These are phyloP conservation scores for Vitellaria paradoxa DNA, from an alignment of 179 eudicot genomes.

Conservation along the genomic window DNA sequence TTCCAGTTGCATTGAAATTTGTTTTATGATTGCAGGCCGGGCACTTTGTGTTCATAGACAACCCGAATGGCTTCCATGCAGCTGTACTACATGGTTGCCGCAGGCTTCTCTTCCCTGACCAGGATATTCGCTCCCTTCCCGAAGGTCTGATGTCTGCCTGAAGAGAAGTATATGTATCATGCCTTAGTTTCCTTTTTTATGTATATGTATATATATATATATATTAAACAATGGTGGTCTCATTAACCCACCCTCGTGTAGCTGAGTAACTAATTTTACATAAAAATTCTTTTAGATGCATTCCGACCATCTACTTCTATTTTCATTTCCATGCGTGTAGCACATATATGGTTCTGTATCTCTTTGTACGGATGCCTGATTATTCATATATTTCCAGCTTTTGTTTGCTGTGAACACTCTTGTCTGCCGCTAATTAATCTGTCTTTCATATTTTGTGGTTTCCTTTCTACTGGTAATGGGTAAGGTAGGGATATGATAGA, in stretches of 20 bases:
- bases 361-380: neutral
- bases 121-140: conserved; percentile 48
- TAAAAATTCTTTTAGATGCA: conserved; percentile 10
- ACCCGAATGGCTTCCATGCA: conserved; percentile 69
- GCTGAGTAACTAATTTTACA: neutral
- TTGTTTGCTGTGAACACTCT: too few species aligned
- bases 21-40: conserved; percentile 62
- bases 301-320: neutral
- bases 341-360: neutral
- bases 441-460: too few species aligned
- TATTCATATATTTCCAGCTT: neutral
- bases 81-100: conserved; percentile 81
- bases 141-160: conserved; percentile 64
- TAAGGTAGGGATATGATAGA: neutral
- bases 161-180: neutral
- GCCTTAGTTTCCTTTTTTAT: neutral
- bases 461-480: too few species aligned
- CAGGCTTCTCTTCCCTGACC: conserved; percentile 47
- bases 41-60: conserved; percentile 82
- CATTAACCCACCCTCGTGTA: neutral
- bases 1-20: neutral
- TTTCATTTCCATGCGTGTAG: neutral
- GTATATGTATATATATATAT: too few species aligned
- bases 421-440: too few species aligned
- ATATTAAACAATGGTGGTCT: neutral